Evolutionary conservation across 2,329 filamentous ascomycete genomes (phyloP), one percentile per base, ranked within the genome.

Genomic region (Fusarium continuum): DNA sequence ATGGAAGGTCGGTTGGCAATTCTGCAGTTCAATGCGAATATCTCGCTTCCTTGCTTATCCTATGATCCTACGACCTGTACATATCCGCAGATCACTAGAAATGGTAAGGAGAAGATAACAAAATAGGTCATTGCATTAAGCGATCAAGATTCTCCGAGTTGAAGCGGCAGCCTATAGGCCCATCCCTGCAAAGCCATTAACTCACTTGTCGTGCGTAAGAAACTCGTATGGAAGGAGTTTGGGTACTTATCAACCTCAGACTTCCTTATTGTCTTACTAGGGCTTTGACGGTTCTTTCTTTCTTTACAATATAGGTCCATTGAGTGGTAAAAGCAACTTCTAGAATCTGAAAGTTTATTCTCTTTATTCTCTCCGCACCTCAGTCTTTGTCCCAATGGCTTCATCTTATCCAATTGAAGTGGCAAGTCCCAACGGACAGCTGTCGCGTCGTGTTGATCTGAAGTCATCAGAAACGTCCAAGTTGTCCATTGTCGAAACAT

Each of bases 401-500:
- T 10, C 52, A 25, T 20, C 47, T 11, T 31, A 51, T 34, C 26
- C 48, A 8, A 22, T 53, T 7, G 23, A 23, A 32, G 41, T 48
- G 6, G 38, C 44, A 6, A 28, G 52, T 5, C 36, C 19, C 8
- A 48, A 58, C 28, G 48, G 48, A 9, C 55, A 58, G 16, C 29
- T 43, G 22, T 28, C 25, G 16, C 48, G 43, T 8, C 41, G 41
- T 8, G 25, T 22, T 16, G 25, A 47, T 34, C 25, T 2, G 2
- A 53, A 38, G 35, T 39, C 48, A 23, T 48, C 35, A 3, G 36
- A 58, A 32, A 23, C 36, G 4, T 39, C 43, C 31, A 58, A 7
- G 14, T 10, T 58, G 20, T 53, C 55, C 31, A 58, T 58, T n/a
- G 55, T 47, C 13, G 48, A 58, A 2, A 48, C 55, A 35, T 58